phyloP scores from a whole-genome alignment of 768 basidiomycete species.

The Mycena galopus region DNA sequence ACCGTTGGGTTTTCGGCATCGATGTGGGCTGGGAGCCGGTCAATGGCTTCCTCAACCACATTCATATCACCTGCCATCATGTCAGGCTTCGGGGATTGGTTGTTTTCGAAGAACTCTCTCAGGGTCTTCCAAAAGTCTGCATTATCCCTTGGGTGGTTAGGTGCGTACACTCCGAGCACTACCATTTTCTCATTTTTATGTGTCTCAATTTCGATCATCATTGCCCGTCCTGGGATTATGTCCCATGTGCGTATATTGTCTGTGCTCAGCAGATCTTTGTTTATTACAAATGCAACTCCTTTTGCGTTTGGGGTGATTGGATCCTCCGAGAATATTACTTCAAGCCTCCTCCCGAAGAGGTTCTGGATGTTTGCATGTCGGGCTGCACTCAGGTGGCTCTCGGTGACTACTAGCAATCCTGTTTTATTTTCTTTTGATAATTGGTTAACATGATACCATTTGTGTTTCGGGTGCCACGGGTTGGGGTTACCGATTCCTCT shows the following conservation, averaged over 20 bases:
- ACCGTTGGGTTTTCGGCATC: neutral
- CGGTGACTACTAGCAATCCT: neutral
- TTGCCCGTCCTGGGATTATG: neutral
- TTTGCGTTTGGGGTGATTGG: neutral
- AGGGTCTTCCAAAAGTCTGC: conserved; percentile 1
- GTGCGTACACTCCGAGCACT: conserved; percentile 5
- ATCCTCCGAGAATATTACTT: neutral
- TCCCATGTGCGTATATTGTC: neutral
- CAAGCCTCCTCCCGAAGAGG: neutral
- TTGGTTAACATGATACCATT: conserved; percentile 6
- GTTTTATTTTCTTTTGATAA: neutral
- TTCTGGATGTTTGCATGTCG: neutral
- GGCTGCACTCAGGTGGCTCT: neutral
- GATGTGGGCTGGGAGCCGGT: neutral
- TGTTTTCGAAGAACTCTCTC: neutral
- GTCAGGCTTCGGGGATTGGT: neutral
- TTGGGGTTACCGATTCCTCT: conserved; percentile 9
- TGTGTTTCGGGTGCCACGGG: neutral
- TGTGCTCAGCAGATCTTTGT: neutral
- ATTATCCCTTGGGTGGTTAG: neutral
- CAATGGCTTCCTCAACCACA: neutral
- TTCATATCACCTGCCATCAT: neutral
- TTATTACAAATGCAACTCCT: neutral
- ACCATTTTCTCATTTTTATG: neutral
- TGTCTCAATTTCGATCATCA: neutral